phyloP scores from a whole-genome alignment of 2,329 filamentous ascomycete genomes.

The Eutypa lata region DNA sequence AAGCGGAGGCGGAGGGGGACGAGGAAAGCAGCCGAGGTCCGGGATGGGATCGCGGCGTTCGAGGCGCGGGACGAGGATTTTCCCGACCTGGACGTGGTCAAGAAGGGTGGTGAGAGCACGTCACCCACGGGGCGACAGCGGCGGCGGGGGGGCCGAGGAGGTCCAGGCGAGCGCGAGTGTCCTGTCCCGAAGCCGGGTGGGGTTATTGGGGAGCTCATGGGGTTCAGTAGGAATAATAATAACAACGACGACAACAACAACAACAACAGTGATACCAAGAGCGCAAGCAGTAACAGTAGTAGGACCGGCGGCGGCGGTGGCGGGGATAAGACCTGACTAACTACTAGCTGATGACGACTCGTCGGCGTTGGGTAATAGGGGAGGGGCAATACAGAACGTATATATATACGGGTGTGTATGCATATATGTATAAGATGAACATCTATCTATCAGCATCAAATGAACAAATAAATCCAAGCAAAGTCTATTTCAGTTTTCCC shows the following conservation, averaged over 20 bases:
- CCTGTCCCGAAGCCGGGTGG: conserved; percentile 89
- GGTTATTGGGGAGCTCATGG: conserved; percentile 70
- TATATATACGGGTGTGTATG: too few relatives aligned
- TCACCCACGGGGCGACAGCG: too few relatives aligned
- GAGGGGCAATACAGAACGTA: too few relatives aligned
- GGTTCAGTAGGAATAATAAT: conserved; percentile 49
- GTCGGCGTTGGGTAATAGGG: neutral
- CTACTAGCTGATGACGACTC: neutral
- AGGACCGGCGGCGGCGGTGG: neutral
- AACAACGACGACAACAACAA: neutral
- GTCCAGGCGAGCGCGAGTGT: conserved; percentile 72
- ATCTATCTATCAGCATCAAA: too few relatives aligned
- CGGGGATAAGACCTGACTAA: neutral
- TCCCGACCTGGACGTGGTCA: too few relatives aligned
- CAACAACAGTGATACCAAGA: neutral
- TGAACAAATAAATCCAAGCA: too few relatives aligned
- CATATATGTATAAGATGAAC: too few relatives aligned
- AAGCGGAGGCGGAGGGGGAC: conserved; percentile 38
- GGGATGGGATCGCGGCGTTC: conserved; percentile 49
- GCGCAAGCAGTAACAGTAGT: neutral
- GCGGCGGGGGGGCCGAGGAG: too few relatives aligned
- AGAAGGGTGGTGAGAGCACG: conserved; percentile 22
- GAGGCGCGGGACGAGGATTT: conserved; percentile 31
- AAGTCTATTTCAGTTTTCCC: too few relatives aligned
- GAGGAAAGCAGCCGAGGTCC: conserved; percentile 35